Evolutionary conservation across 495 filamentous ascomycete species (phyloP).

Genomic region (Neurospora sp.): DNA sequence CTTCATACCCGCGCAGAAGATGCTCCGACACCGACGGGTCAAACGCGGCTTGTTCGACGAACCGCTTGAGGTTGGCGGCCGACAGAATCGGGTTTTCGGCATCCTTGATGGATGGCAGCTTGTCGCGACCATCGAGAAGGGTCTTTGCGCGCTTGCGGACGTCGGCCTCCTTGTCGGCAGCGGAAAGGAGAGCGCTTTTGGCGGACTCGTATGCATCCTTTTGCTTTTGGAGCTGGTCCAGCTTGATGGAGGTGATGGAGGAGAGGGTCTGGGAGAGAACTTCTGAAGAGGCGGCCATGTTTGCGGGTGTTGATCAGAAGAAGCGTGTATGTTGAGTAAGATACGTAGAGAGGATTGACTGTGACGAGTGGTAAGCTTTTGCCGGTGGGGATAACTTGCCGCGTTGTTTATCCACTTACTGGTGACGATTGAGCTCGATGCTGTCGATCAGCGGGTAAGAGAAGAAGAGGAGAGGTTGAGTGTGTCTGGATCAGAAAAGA

Average conservation of each 20-base stretch:
- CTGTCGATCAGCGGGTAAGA: neutral
- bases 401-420: neutral
- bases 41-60: slow-evolving; percentile 25
- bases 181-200: slow-evolving; percentile 24
- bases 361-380: neutral
- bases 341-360: neutral
- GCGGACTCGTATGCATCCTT: slow-evolving; percentile 38
- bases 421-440: neutral
- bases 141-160: slow-evolving; percentile 19
- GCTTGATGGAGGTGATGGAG: slow-evolving; percentile 58
- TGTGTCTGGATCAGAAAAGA: neutral
- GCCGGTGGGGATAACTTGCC: neutral
- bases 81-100: slow-evolving; percentile 9
- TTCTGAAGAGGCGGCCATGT: slow-evolving; percentile 20
- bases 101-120: slow-evolving; percentile 11
- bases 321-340: neutral
- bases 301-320: neutral
- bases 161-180: slow-evolving; percentile 17
- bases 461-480: neutral
- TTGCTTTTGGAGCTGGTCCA: slow-evolving; percentile 50
- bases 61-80: slow-evolving; percentile 15
- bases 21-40: slow-evolving; percentile 25
- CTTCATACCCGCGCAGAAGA: slow-evolving; percentile 29
- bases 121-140: slow-evolving; percentile 19
- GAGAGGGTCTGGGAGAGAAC: slow-evolving; percentile 50